Base-by-base conservation (phyloP, 352 stramenopile species). In the Phytophthora niederhauseri region DNA sequence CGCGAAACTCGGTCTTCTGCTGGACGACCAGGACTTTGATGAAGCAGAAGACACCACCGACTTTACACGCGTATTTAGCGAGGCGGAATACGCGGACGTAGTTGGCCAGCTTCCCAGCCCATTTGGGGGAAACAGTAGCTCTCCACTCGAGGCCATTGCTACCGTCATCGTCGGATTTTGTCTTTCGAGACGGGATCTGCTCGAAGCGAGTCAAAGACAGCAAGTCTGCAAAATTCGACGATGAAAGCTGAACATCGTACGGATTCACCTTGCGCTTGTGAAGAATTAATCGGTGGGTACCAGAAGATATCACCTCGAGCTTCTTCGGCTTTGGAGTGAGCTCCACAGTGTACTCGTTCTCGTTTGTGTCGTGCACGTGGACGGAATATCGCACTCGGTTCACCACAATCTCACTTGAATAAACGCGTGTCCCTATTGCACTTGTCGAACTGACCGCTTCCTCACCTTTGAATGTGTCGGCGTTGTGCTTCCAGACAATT, bases 1-100 rank as follows among this genome's bases (percentile, higher is more conserved):
- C 64, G 5, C 81, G 77, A 56, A 84, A 91, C 52, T 89, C 77
- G 1, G 75, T 83, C 57, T 89, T 91, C 28, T 87, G 76, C 59
- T 91, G 83, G 11, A 91, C 83, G 26, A 87, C 26, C 4, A 70
- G 80, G 3, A 81, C n/a, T 0, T 70, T 67, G 9, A 80, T 61
- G 12, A 91, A 75, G 50, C 68, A 76, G 28, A 81, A 88, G 11
- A 67, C 19, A 12, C 70, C 28, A 26, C 64, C 68, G 24, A 87
- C 60, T 57, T 80, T 81, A 41, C 66, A 75, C 3, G 77, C 80
- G 22, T 85, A 84, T 30, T 67, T 78, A 15, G 72, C 58, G 17
- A 91, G 66, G 2, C 73, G 79, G 17, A 87, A 41, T 3, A 82
- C 77, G 7, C 81, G 80, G 2, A 91, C 63, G 30, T 88, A 89